A percentile compares a stretch with the other conserved stretches of the same genome.
Evolutionary conservation across 1,284 basidiomycete species (phyloP).

Genomic region (Moesziomyces sp.): DNA sequence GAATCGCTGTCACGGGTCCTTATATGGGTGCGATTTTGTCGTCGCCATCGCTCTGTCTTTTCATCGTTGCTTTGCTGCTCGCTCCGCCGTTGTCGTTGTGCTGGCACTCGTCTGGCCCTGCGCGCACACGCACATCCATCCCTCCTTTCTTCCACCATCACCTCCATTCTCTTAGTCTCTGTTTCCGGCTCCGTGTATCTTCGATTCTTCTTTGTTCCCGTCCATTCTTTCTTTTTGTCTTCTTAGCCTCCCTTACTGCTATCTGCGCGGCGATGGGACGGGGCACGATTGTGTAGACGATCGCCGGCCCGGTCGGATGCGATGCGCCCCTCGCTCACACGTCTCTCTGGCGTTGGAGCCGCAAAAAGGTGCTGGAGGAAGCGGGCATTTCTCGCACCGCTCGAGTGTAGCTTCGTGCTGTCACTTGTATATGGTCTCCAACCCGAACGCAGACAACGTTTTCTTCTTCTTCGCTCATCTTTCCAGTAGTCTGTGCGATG

Average conservation of each 20-base stretch:
- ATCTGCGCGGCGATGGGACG: constrained; percentile 23
- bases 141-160: background rate
- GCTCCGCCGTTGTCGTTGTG: constrained; percentile 34
- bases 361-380: constrained; percentile 27
- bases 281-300: constrained; percentile 23
- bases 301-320: constrained; percentile 36
- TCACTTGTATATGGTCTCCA: constrained; percentile 18
- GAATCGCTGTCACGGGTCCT: constrained; percentile 28
- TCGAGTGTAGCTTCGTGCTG: background rate
- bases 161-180: background rate
- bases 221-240: background rate
- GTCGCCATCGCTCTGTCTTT: constrained; percentile 1
- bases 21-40: constrained; percentile 11
- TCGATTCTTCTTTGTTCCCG: background rate
- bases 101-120: constrained; percentile 24
- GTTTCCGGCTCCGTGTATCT: background rate
- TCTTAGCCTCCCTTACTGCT: background rate
- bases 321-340: constrained; percentile 13
- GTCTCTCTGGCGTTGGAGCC: constrained; percentile 12
- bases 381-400: constrained; percentile 31
- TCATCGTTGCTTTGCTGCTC: constrained; percentile 8
- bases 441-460: constrained; percentile 14
- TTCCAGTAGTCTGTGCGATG: background rate
- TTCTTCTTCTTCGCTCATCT: background rate
- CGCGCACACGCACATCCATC: constrained; percentile 12